Conservation (phyloP, 192 early-diverging fungal genomes). For the Allomyces javanicus region DNA sequence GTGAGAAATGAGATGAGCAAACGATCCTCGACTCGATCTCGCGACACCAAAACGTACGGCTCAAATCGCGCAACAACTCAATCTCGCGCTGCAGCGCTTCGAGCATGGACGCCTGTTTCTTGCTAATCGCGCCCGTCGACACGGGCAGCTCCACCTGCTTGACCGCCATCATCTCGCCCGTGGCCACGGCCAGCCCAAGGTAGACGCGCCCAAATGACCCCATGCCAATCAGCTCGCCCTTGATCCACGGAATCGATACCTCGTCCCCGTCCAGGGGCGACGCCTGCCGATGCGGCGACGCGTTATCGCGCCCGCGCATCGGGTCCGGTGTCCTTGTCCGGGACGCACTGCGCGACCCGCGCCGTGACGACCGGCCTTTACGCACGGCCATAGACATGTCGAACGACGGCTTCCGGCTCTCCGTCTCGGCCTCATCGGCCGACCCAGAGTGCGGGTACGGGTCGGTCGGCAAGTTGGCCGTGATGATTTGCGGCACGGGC, state of each 20-base stretch:
- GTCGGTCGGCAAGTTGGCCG: too few relatives aligned
- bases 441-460: too few relatives aligned
- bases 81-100: slow-evolving; percentile 54
- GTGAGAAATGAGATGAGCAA: too few relatives aligned
- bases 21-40: slow-evolving; percentile 6
- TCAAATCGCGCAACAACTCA: slow-evolving; percentile 43
- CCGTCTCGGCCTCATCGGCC: too few relatives aligned
- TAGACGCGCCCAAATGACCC: slow-evolving; percentile 66
- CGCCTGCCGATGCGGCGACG: background rate
- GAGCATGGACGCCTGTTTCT: slow-evolving; percentile 10
- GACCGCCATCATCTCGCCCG: slow-evolving; percentile 61
- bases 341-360: background rate
- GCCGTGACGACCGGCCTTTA: background rate
- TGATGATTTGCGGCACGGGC: too few relatives aligned
- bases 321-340: background rate
- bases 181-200: slow-evolving; percentile 47
- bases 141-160: slow-evolving; percentile 56
- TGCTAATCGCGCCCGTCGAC: slow-evolving; percentile 17
- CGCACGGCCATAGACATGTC: background rate
- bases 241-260: slow-evolving; percentile 43
- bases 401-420: too few relatives aligned
- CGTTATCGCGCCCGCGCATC: background rate
- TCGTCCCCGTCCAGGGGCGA: slow-evolving; percentile 5
- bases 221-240: slow-evolving; percentile 60
- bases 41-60: background rate